Percentiles rank a stretch among this genome's conserved stretches.
These are phyloP conservation scores for Blastocystis sp. DNA, from an alignment of 352 stramenopile species.

Conservation along the genomic window DNA sequence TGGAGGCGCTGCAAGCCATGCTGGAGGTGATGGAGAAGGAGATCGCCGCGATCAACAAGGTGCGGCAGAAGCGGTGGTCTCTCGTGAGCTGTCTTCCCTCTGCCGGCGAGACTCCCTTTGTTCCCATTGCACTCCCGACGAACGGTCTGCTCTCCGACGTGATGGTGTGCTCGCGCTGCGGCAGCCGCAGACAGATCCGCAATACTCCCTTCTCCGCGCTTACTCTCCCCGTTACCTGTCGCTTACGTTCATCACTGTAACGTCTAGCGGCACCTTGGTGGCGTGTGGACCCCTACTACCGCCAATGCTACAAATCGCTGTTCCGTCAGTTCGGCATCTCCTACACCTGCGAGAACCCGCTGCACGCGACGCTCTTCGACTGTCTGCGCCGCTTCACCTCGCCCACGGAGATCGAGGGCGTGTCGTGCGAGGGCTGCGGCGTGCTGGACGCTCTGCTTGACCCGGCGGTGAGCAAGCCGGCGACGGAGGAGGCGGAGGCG, in stretches of 20 bases:
- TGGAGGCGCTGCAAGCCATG: constrained; percentile 44
- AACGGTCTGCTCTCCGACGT: constrained; percentile 33
- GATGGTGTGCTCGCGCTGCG: constrained; percentile 57
- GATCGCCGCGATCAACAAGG: constrained; percentile 10
- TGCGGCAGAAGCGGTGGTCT: constrained; percentile 13
- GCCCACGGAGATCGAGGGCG: constrained; percentile 31
- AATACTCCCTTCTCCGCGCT: constrained; percentile 58
- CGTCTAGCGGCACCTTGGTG: constrained; percentile 26
- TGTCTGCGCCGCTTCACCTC: constrained; percentile 66
- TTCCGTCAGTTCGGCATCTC: constrained; percentile 10
- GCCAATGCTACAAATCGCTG: constrained; percentile 18
- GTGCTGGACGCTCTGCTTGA: constrained; percentile 32
- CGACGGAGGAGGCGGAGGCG: neutral
- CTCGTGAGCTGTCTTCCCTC: neutral
- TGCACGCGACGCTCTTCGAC: constrained; percentile 44
- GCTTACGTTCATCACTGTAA: neutral
- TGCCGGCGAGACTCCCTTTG: neutral
- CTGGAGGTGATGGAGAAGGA: constrained; percentile 57
- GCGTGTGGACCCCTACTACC: constrained; percentile 23
- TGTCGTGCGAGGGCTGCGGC: constrained; percentile 32
- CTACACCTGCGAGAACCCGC: neutral
- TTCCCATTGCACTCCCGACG: constrained; percentile 27
- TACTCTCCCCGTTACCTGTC: constrained; percentile 13
- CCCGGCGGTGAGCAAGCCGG: neutral
- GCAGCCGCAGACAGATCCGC: constrained; percentile 36